Conservation (phyloP, 192 early-diverging fungal species). For the Blastocladiella britannica region DNA sequence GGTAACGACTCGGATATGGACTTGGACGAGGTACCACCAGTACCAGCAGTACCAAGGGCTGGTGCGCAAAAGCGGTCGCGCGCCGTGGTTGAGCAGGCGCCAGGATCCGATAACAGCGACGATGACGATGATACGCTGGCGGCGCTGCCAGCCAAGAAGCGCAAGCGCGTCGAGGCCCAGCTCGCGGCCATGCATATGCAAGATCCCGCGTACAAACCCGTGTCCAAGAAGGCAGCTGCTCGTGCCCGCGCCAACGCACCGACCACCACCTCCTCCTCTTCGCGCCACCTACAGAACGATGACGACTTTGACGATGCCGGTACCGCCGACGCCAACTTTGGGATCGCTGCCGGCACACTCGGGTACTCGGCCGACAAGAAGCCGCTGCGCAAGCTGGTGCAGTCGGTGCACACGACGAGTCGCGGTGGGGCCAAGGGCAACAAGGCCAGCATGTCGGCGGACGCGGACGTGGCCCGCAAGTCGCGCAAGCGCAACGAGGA, state of each 20-base stretch:
- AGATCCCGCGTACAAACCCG: conserved; percentile 11
- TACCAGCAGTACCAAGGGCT: no score
- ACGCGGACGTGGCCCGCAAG: neutral
- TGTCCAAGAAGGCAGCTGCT: conserved; percentile 2
- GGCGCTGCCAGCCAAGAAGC: neutral
- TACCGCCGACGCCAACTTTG: neutral
- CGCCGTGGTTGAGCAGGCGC: no score
- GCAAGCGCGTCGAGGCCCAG: neutral
- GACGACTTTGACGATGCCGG: neutral
- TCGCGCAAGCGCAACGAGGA: neutral
- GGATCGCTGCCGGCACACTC: neutral
- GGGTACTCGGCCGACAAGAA: neutral
- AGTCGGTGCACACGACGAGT: neutral
- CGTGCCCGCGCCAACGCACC: no score
- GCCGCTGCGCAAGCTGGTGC: neutral
- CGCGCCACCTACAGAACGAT: neutral
- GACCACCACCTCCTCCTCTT: no score
- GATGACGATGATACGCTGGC: conserved; percentile 9
- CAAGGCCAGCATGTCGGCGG: neutral
- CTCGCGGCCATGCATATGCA: no score
- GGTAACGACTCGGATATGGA: neutral
- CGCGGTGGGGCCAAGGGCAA: neutral
- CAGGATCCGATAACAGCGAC: no score
- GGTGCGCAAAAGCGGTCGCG: no score
- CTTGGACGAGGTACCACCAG: neutral